Conservation (phyloP, 257 asterid species). For the Nicotiana sylvestris region DNA sequence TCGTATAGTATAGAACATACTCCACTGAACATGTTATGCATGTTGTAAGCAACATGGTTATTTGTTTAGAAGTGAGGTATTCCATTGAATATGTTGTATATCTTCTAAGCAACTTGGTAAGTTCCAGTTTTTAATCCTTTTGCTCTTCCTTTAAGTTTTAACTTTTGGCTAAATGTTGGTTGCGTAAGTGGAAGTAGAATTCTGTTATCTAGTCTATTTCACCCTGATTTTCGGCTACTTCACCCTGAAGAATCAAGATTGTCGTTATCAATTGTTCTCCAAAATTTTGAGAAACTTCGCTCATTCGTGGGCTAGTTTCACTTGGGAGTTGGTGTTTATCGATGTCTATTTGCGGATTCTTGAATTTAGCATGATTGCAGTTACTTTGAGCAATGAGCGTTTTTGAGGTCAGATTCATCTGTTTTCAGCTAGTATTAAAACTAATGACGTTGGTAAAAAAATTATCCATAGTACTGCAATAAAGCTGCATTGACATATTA, state of each 20-base stretch:
- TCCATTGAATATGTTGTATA: not conserved
- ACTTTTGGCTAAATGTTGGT: not conserved
- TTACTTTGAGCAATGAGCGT: not conserved
- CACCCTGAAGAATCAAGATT: not conserved
- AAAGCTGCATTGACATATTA: not conserved
- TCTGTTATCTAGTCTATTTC: not conserved
- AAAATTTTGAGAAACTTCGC: not conserved
- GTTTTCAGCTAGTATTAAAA: not conserved
- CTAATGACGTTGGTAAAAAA: not conserved
- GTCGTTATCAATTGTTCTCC: not conserved
- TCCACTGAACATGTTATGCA: not conserved
- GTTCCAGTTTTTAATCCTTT: not conserved
- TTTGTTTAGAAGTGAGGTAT: not conserved
- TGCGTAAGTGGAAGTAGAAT: not conserved
- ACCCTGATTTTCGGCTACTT: not conserved
- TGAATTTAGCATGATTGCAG: not conserved
- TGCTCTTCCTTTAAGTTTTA: not conserved
- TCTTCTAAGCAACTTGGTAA: constrained; percentile 1
- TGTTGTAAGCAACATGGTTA: not conserved
- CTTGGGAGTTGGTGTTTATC: not conserved
- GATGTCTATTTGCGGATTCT: not conserved
- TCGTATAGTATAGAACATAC: not conserved
- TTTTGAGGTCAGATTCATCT: not conserved
- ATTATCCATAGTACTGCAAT: not conserved
- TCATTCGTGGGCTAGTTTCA: not conserved